Evolutionary conservation across 441 rosid species (phyloP).

Genomic region (Gossypium schwendimanii): DNA sequence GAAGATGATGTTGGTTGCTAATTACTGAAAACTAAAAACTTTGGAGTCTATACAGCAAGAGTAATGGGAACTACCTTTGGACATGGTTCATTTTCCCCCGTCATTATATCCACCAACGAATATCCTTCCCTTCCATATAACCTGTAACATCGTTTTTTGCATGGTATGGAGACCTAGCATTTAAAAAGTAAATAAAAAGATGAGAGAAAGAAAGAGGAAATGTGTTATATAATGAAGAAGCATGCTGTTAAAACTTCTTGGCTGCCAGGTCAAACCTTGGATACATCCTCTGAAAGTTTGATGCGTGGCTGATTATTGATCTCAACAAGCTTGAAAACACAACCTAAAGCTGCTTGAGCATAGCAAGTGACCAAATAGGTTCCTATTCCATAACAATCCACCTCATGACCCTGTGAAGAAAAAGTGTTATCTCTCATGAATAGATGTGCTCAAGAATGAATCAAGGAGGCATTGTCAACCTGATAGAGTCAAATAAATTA

Average conservation of each 20-base stretch:
- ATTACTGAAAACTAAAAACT: conserved; percentile 1
- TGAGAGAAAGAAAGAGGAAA: neutral
- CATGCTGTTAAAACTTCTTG: neutral
- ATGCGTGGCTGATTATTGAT: conserved; percentile 82
- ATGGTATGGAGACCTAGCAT: conserved; percentile 79
- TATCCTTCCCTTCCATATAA: conserved; percentile 79
- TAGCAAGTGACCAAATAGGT: conserved; percentile 85
- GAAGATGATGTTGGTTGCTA: neutral
- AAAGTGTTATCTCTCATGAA: conserved; percentile 2
- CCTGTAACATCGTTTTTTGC: conserved; percentile 73
- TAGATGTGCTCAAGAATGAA: neutral
- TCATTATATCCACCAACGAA: conserved; percentile 86
- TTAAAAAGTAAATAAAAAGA: neutral
- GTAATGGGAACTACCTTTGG: conserved; percentile 47
- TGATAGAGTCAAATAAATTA: neutral
- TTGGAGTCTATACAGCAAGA: neutral
- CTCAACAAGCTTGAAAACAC: conserved; percentile 93
- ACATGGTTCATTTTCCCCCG: conserved; percentile 78
- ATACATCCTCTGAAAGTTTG: conserved; percentile 90
- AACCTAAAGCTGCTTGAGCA: conserved; percentile 88
- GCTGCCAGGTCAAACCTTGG: conserved; percentile 48
- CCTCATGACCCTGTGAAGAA: conserved; percentile 69
- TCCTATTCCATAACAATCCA: conserved; percentile 80
- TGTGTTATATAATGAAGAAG: neutral
- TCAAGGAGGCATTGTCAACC: neutral